Conservation (phyloP, 129 eudicot species). For the Centella asiatica region DNA sequence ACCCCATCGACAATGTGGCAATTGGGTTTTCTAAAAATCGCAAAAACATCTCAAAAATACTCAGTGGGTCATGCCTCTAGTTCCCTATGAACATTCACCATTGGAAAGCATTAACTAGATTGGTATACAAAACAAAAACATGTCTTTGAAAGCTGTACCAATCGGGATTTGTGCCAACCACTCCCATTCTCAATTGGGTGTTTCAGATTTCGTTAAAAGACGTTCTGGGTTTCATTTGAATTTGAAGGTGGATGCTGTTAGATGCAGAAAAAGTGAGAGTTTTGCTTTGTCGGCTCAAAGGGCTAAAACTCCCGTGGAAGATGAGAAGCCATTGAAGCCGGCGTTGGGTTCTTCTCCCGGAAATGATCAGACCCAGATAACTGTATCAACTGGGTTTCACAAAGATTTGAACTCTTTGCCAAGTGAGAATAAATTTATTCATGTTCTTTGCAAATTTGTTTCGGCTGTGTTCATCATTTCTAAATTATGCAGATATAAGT, state of each 20-base stretch:
- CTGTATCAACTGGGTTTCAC: slow-evolving; percentile 44
- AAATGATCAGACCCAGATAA: slow-evolving; percentile 29
- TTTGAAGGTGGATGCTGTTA: slow-evolving; percentile 16
- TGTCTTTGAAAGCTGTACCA: slow-evolving; percentile 49
- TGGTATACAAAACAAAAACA: slow-evolving; percentile 31
- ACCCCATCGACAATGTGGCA: background rate
- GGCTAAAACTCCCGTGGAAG: slow-evolving; percentile 60
- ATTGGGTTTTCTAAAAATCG: background rate
- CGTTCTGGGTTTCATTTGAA: slow-evolving; percentile 15
- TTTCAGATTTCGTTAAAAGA: slow-evolving; percentile 23
- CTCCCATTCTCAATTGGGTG: slow-evolving; percentile 29
- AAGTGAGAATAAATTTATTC: slow-evolving; percentile 37
- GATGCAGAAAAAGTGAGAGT: slow-evolving; percentile 45
- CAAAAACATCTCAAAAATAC: background rate
- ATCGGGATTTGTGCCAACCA: slow-evolving; percentile 32
- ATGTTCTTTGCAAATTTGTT: slow-evolving; percentile 13
- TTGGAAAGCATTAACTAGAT: slow-evolving; percentile 11
- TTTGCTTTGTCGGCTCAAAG: slow-evolving; percentile 30
- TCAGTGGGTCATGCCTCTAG: background rate
- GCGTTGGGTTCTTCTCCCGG: slow-evolving; percentile 25
- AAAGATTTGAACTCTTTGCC: slow-evolving; percentile 65
- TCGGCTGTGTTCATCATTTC: background rate
- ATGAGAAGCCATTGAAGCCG: slow-evolving; percentile 43
- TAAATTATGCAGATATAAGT: background rate
- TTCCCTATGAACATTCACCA: background rate